Conservation (phyloP, 306 rosid genomes). For the Lathyrus sativus region DNA sequence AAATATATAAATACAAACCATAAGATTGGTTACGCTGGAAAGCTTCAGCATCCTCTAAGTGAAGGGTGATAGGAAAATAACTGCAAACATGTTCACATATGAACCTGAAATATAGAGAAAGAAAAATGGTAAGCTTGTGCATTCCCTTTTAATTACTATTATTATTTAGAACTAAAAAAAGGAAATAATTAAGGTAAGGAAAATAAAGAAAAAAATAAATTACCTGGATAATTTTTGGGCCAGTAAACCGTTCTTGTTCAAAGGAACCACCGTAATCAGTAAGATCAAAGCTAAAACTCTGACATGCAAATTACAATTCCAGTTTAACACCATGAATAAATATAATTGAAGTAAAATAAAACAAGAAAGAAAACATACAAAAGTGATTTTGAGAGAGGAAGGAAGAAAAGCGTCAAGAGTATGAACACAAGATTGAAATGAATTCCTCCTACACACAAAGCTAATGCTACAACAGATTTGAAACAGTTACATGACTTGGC, state of each 20-base stretch:
- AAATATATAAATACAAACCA: too few species aligned
- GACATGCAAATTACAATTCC: conserved; percentile 14
- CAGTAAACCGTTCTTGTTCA: conserved; percentile 48
- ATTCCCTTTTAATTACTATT: neutral
- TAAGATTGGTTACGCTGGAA: conserved; percentile 29
- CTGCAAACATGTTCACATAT: conserved; percentile 62
- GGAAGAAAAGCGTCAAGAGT: conserved; percentile 56
- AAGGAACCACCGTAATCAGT: conserved; percentile 52
- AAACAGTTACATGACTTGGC: conserved; percentile 36
- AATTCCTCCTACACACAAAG: conserved; percentile 64
- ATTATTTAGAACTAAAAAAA: neutral
- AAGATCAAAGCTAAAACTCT: conserved; percentile 63
- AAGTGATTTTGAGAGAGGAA: conserved; percentile 59
- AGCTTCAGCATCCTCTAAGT: conserved; percentile 64
- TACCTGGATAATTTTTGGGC: conserved; percentile 62
- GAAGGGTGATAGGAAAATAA: conserved; percentile 75
- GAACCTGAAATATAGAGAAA: conserved; percentile 52
- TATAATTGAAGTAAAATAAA: neutral
- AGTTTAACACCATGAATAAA: neutral
- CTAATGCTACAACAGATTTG: conserved; percentile 47
- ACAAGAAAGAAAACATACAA: conserved; percentile 32
- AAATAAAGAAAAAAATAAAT: neutral
- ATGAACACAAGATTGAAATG: conserved; percentile 55
- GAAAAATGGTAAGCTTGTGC: neutral
- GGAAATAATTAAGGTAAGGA: neutral